Base-by-base conservation (phyloP, 2,329 filamentous ascomycete species). In the Cladophialophora exuberans region DNA sequence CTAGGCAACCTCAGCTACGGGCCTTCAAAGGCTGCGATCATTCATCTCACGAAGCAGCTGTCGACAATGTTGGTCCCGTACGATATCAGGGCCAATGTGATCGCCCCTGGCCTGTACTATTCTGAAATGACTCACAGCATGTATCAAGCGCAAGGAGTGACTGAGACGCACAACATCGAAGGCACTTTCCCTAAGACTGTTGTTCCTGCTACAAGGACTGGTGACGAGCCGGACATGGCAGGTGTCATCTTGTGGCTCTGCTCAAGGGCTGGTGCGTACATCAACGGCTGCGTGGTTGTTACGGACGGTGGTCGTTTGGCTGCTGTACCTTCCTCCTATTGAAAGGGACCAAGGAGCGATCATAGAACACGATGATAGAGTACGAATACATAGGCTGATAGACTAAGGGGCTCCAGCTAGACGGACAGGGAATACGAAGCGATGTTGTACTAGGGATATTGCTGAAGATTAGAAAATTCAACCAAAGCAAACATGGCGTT, bases 221-320 rank as follows among this genome's bases (percentile, higher is more conserved):
- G 86, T 1, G 77, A 80, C 35, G 78, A 83, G 54, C 71, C 83
- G 62, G 86, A 88, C 64, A 83, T 89, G 75, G 82, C 79, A 1
- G 85, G 85, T 1, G 75, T 82, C 43, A 78, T 89, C 22, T 67
- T 90, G 46, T 89, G 84, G 73, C 73, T 89, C 66, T 82, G 82
- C 3, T 83, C 82, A 44, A 73, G 79, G 58, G 84, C 85, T 2
- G 86, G 86, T 1, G 82, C 81, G 3, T 89, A 86, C 67, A 74
- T 82, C 62, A 88, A 88, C 67, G 86, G 85, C 2, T 79, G 79
- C 56, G 77, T 84, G 13, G 70, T 87, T 42, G 70, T 87, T 6
- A 74, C 82, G 0, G 86, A 89, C 66, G 85, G 85, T 44, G 85
- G 85, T 1, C 75, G 84, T 54, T 65, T 89, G 44, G 74, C 75